Evolutionary conservation across 495 filamentous ascomycete species (phyloP).

Genomic region (Penicillium crystallinum): DNA sequence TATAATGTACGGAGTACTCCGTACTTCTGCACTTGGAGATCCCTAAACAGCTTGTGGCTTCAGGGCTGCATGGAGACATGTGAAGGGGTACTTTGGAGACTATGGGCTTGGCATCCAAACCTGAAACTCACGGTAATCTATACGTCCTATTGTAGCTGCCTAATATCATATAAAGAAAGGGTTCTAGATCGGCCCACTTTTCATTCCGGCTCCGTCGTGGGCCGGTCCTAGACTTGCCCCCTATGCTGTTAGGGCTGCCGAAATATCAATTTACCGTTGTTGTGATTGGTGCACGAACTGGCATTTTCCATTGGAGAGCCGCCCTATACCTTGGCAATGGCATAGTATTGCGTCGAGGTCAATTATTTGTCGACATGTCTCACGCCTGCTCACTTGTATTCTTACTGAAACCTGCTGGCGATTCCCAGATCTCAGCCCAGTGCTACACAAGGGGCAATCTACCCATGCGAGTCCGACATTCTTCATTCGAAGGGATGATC

Average conservation of each 20-base stretch:
- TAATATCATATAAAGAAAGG: background rate
- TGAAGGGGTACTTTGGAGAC: background rate
- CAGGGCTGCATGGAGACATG: background rate
- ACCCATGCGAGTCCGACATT: background rate
- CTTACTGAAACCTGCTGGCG: background rate
- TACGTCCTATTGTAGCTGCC: background rate
- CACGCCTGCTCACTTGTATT: background rate
- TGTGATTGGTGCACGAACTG: background rate
- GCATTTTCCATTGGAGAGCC: background rate
- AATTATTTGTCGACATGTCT: constrained; percentile 1
- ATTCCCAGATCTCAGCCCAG: background rate
- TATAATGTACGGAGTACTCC: too few relatives aligned
- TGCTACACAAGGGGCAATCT: background rate
- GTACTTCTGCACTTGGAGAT: too few relatives aligned
- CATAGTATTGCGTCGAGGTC: background rate
- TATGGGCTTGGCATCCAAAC: too few relatives aligned
- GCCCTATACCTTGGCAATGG: constrained; percentile 8
- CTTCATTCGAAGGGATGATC: background rate
- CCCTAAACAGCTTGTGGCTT: too few relatives aligned
- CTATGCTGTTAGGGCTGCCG: constrained; percentile 8
- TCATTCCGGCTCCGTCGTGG: constrained; percentile 15
- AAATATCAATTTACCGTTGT: background rate
- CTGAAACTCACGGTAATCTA: background rate
- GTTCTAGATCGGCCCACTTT: constrained; percentile 17
- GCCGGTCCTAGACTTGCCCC: constrained; percentile 14